Evolutionary conservation across 2,329 filamentous ascomycete species (phyloP).

Genomic region (Ophiostoma australiae): DNA sequence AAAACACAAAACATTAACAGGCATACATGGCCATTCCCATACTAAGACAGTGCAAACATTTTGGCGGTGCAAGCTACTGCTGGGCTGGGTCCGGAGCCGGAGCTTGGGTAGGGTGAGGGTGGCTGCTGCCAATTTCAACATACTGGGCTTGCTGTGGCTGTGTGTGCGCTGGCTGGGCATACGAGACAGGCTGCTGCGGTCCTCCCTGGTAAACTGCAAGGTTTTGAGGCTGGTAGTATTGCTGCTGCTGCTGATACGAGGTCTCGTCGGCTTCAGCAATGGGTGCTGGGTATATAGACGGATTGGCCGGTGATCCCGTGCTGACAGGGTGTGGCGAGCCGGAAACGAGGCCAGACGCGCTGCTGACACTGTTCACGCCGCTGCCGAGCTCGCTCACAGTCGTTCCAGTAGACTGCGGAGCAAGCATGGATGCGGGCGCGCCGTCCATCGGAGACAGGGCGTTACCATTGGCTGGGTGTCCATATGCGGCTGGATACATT

Average conservation of each 20-base stretch:
- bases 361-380: not conserved
- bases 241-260: not conserved
- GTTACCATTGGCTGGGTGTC: not conserved
- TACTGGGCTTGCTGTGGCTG: conserved; percentile 7
- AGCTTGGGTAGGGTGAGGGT: not conserved
- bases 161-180: conserved; percentile 13
- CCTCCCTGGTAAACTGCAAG: not conserved
- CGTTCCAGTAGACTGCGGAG: not conserved
- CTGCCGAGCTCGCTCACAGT: not conserved
- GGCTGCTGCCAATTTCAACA: not conserved
- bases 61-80: not conserved
- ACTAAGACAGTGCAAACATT: not conserved
- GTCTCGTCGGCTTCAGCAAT: not conserved
- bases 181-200: conserved; percentile 9
- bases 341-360: not conserved
- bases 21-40: not conserved
- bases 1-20: not conserved
- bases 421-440: not conserved
- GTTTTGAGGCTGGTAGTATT: not conserved
- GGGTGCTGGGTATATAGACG: not conserved
- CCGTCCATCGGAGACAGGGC: not conserved
- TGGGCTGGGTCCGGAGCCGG: not conserved
- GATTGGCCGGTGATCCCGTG: not conserved
- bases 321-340: not conserved
- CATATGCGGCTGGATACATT: not conserved